Conservation (phyloP, 1,139 yeast species). For the Yamadazyma jaroonii region DNA sequence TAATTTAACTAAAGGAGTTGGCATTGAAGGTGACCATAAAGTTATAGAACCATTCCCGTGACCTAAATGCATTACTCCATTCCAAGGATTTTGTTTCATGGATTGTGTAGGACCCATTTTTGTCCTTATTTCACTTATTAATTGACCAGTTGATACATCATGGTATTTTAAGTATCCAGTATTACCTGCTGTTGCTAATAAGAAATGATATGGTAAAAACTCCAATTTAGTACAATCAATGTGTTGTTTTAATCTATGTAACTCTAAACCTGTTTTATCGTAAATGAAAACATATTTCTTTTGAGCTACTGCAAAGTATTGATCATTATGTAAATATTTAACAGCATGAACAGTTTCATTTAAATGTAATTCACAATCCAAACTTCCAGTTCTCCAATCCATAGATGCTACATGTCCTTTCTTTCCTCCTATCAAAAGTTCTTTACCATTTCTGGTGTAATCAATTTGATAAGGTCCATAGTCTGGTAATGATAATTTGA, state of each 20-base stretch:
- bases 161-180: conserved; percentile 88
- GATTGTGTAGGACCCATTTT: conserved; percentile 88
- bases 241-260: conserved; percentile 89
- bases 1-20: conserved; percentile 80
- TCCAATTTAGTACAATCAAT: conserved; percentile 80
- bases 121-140: conserved; percentile 81
- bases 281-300: conserved; percentile 91
- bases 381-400: conserved; percentile 89
- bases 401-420: conserved; percentile 96
- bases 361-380: conserved; percentile 78
- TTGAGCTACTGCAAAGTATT: conserved; percentile 95
- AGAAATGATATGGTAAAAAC: conserved; percentile 88
- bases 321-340: conserved; percentile 86
- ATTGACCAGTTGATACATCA: conserved; percentile 89
- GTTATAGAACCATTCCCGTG: conserved; percentile 92
- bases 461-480: conserved; percentile 87
- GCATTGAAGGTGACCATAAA: conserved; percentile 89
- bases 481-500: conserved; percentile 69
- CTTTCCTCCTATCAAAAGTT: conserved; percentile 76
- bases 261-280: conserved; percentile 86
- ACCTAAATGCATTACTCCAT: conserved; percentile 92
- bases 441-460: conserved; percentile 85
- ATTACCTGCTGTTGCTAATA: conserved; percentile 83
- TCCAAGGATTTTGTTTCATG: conserved; percentile 91
- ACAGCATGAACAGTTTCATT: conserved; percentile 91